phyloP scores from a whole-genome alignment of 768 basidiomycete genomes.

The Auriscalpium orientale region DNA sequence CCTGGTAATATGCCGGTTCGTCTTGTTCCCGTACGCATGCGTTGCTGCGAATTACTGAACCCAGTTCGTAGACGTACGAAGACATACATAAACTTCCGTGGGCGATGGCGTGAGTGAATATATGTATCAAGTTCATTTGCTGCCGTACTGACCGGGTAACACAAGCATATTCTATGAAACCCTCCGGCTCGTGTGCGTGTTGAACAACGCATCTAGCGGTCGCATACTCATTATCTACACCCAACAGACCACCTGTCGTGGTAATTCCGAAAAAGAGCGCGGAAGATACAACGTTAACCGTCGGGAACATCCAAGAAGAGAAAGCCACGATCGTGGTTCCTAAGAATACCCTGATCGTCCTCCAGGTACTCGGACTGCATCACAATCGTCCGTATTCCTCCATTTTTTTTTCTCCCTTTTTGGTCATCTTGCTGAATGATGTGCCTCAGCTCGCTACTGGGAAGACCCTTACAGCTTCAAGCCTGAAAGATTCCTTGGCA shows the following conservation, averaged over 20 bases:
- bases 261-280: slow-evolving; percentile 36
- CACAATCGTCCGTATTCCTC: slow-evolving; percentile 43
- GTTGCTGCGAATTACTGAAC: neutral
- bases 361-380: slow-evolving; percentile 36
- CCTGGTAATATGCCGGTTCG: slow-evolving; percentile 7
- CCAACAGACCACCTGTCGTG: slow-evolving; percentile 31
- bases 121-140: neutral
- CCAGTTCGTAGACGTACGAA: slow-evolving; percentile 15
- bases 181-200: slow-evolving; percentile 29
- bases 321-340: slow-evolving; percentile 34
- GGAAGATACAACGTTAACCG: slow-evolving; percentile 37
- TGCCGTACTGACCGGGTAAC: neutral
- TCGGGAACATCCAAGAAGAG: slow-evolving; percentile 30
- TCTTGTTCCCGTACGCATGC: neutral
- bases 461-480: slow-evolving; percentile 41
- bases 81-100: slow-evolving; percentile 14
- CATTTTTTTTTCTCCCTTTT: neutral
- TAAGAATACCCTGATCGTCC: slow-evolving; percentile 29
- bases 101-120: slow-evolving; percentile 11
- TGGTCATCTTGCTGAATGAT: neutral
- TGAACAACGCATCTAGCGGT: neutral
- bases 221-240: neutral
- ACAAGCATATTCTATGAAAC: slow-evolving; percentile 42
- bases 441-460: slow-evolving; percentile 44
- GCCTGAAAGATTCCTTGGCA: slow-evolving; percentile 26